Evolutionary conservation across 306 rosid species (phyloP).

Genomic region (Cucurbita maxima): DNA sequence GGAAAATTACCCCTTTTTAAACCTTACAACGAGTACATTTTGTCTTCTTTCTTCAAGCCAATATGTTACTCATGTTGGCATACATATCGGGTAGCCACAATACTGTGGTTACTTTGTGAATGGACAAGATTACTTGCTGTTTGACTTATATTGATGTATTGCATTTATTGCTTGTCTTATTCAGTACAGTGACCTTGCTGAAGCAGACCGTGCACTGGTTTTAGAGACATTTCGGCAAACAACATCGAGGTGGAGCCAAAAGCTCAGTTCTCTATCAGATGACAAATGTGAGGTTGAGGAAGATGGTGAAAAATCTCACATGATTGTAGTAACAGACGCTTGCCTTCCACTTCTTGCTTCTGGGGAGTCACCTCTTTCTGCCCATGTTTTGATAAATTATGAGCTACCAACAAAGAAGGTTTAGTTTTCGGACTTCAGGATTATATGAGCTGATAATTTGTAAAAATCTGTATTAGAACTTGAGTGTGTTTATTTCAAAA

Average conservation of each 20-base stretch:
- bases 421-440: neutral
- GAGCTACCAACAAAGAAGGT: slow-evolving; percentile 79
- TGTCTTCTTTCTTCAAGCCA: neutral
- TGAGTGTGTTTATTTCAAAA: too few species aligned
- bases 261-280: slow-evolving; percentile 22
- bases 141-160: neutral
- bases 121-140: neutral
- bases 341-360: slow-evolving; percentile 79
- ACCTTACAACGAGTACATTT: neutral
- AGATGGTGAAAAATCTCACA: slow-evolving; percentile 46
- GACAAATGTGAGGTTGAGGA: slow-evolving; percentile 32
- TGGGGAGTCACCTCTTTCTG: slow-evolving; percentile 56
- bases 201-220: slow-evolving; percentile 44
- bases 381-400: slow-evolving; percentile 65
- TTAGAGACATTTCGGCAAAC: slow-evolving; percentile 54
- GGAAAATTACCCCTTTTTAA: neutral
- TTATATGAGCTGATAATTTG: neutral
- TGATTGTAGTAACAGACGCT: slow-evolving; percentile 72
- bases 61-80: neutral
- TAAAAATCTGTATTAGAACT: neutral
- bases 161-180: slow-evolving; percentile 6
- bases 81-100: neutral
- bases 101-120: neutral
- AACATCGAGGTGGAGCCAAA: slow-evolving; percentile 37
- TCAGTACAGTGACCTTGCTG: slow-evolving; percentile 91